Conservation (phyloP, 768 basidiomycete species). For the Macrolepiota dolichaula region DNA sequence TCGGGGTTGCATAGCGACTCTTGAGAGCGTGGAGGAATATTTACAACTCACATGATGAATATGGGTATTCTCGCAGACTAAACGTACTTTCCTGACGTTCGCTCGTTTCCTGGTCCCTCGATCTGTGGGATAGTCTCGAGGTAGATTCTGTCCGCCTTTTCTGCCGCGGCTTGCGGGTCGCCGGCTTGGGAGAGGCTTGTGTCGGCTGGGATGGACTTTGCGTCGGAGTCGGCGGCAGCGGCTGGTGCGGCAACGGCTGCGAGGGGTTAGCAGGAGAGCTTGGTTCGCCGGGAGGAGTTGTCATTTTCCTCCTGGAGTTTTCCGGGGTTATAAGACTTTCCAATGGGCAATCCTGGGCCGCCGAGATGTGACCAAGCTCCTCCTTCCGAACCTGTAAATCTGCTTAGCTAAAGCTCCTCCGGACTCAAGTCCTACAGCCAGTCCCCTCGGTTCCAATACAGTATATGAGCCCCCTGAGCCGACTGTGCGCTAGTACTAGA, state of each 20-base stretch:
- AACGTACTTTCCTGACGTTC: slow-evolving; percentile 7
- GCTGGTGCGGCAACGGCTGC: slow-evolving; percentile 46
- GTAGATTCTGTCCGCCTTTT: slow-evolving; percentile 31
- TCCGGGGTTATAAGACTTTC: slow-evolving; percentile 41
- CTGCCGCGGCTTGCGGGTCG: slow-evolving; percentile 43
- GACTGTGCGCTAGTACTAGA: slow-evolving; percentile 1
- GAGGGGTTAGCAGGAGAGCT: slow-evolving; percentile 29
- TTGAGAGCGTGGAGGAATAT: not conserved
- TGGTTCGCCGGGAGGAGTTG: slow-evolving; percentile 48
- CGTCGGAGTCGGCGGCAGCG: slow-evolving; percentile 40
- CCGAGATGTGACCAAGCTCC: slow-evolving; percentile 27
- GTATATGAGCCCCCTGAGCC: not conserved
- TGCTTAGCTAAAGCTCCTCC: slow-evolving; percentile 37
- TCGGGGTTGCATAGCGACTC: not conserved
- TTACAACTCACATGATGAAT: slow-evolving; percentile 15
- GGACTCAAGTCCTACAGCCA: slow-evolving; percentile 14
- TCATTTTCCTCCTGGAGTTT: slow-evolving; percentile 37
- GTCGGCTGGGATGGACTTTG: slow-evolving; percentile 42
- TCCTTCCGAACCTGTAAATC: slow-evolving; percentile 31
- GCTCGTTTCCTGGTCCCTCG: slow-evolving; percentile 15
- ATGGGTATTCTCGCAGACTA: slow-evolving; percentile 11
- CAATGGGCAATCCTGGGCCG: slow-evolving; percentile 23
- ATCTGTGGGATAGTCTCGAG: slow-evolving; percentile 15
- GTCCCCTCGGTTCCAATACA: slow-evolving; percentile 1
- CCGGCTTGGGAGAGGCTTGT: slow-evolving; percentile 33